Percentiles rank a stretch among this genome's conserved stretches.
phyloP scores from a whole-genome alignment of 225 moss, liverwort and hornwort genomes.

The Pseudisothecium myosuroides region DNA sequence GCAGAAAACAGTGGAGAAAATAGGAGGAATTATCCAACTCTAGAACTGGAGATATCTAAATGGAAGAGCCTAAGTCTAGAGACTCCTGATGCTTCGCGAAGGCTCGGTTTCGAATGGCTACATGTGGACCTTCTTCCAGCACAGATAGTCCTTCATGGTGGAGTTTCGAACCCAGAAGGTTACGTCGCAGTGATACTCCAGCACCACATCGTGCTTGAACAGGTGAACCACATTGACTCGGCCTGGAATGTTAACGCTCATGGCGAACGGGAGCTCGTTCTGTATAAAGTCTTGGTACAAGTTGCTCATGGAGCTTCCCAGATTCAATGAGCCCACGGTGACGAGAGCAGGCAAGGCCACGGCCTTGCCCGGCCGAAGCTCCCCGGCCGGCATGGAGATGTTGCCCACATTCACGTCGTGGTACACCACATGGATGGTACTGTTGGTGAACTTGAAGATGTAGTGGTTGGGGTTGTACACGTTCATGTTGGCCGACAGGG shows the following conservation, averaged over 20 bases:
- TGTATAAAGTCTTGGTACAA: neutral
- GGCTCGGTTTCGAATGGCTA: neutral
- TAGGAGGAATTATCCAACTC: neutral
- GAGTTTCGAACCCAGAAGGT: constrained; percentile 34
- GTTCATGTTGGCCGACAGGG: constrained; percentile 43
- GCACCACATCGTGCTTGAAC: constrained; percentile 24
- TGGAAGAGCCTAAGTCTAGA: neutral
- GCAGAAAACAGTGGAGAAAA: neutral
- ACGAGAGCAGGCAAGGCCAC: constrained; percentile 34
- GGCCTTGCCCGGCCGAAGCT: constrained; percentile 13
- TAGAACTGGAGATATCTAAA: neutral
- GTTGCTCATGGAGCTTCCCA: constrained; percentile 17
- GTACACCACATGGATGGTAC: constrained; percentile 51
- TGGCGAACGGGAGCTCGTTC: constrained; percentile 33
- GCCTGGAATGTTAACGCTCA: constrained; percentile 31
- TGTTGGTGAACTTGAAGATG: constrained; percentile 47
- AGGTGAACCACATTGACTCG: constrained; percentile 24
- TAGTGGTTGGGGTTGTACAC: constrained; percentile 47
- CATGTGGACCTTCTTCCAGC: constrained; percentile 51
- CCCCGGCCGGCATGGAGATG: constrained; percentile 41
- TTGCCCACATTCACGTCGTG: constrained; percentile 39
- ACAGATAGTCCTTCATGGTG: constrained; percentile 29
- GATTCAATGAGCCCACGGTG: constrained; percentile 24
- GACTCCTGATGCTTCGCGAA: neutral
- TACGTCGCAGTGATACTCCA: constrained; percentile 50